Percentiles rank a stretch among this genome's conserved stretches.
Evolutionary conservation across 2,329 filamentous ascomycete genomes (phyloP).

Genomic region (Diplodia mutila): DNA sequence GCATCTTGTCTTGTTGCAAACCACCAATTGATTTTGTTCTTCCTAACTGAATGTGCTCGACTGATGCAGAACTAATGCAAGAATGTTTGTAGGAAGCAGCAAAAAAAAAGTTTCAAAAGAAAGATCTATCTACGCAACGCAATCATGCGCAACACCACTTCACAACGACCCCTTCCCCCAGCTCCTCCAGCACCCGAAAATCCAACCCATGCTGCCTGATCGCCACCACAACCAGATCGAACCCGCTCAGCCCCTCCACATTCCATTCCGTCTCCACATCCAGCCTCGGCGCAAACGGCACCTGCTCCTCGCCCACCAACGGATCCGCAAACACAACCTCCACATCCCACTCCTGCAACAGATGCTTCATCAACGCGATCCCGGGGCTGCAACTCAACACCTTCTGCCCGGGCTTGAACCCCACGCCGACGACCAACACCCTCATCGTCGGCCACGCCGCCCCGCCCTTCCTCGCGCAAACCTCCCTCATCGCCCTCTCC

Average conservation of each 20-base stretch:
- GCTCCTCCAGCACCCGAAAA: constrained; percentile 43
- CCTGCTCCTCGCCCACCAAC: constrained; percentile 48
- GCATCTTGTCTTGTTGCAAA: not conserved
- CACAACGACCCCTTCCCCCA: constrained; percentile 43
- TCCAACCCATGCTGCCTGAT: constrained; percentile 51
- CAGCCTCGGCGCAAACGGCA: constrained; percentile 48
- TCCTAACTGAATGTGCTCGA: not conserved
- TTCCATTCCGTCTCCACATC: constrained; percentile 48
- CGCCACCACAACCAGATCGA: constrained; percentile 52
- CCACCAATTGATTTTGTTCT: not conserved
- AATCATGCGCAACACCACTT: constrained; percentile 17
- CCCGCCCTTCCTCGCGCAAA: constrained; percentile 22
- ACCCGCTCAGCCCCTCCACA: constrained; percentile 42
- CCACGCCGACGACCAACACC: constrained; percentile 60
- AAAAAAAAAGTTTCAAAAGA: not conserved
- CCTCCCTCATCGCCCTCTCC: constrained; percentile 20
- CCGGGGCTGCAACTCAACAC: constrained; percentile 55
- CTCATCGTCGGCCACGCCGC: constrained; percentile 12
- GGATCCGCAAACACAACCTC: constrained; percentile 53
- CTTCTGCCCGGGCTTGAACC: constrained; percentile 56
- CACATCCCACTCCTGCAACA: constrained; percentile 43
- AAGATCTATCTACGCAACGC: not conserved
- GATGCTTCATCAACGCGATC: constrained; percentile 45
- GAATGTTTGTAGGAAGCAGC: not conserved
- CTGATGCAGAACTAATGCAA: not conserved